Evolutionary conservation across 176 grass and related monocot species (phyloP).

Genomic region (Oryza officinalis): DNA sequence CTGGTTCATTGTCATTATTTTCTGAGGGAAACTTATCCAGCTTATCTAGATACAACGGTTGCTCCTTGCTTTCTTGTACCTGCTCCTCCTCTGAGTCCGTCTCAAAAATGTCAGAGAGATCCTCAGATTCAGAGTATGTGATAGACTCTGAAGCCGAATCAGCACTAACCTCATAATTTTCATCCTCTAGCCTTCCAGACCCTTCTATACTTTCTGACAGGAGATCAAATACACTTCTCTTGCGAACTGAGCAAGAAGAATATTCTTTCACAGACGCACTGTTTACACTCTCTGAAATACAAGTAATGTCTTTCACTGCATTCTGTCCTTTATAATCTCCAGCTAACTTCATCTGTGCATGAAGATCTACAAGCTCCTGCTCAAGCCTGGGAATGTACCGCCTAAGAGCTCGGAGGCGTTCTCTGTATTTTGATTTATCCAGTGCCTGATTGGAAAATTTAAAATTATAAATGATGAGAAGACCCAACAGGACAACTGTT

Average conservation of each 20-base stretch:
- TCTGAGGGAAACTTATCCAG: slow-evolving; percentile 76
- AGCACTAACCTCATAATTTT: slow-evolving; percentile 44
- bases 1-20: slow-evolving; percentile 49
- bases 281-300: slow-evolving; percentile 34
- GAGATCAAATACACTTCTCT: slow-evolving; percentile 39
- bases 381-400: slow-evolving; percentile 87
- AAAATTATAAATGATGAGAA: slow-evolving; percentile 4
- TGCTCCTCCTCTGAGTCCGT: slow-evolving; percentile 78
- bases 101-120: slow-evolving; percentile 92
- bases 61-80: slow-evolving; percentile 44
- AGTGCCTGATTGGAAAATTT: slow-evolving; percentile 62
- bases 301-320: slow-evolving; percentile 16
- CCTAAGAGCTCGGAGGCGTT: slow-evolving; percentile 59
- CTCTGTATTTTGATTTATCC: slow-evolving; percentile 90
- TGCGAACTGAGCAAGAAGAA: slow-evolving; percentile 16
- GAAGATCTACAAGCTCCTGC: slow-evolving; percentile 80
- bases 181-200: slow-evolving; percentile 37
- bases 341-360: slow-evolving; percentile 70
- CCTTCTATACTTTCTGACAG: slow-evolving; percentile 47
- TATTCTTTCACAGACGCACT: slow-evolving; percentile 21
- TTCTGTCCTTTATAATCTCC: slow-evolving; percentile 40
- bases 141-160: slow-evolving; percentile 59
- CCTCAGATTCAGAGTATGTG: slow-evolving; percentile 67
- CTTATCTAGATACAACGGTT: slow-evolving; percentile 64
- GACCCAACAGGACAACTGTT: neutral